These are phyloP conservation scores for Cladosporium velox DNA, from an alignment of 2,329 filamentous ascomycete species.

Conservation along the genomic window DNA sequence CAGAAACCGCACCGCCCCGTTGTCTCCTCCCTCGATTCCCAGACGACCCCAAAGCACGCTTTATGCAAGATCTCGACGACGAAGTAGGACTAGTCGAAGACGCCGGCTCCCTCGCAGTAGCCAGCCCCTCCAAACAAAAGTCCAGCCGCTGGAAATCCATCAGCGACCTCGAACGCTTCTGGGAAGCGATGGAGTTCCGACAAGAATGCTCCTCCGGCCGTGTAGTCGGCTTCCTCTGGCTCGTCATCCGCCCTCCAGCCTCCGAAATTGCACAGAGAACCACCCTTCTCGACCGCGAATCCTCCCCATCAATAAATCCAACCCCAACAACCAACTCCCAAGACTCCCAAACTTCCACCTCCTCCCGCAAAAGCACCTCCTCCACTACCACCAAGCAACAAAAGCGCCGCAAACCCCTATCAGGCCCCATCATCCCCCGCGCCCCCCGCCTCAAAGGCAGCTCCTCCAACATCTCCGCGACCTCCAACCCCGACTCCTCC, in stretches of 20 bases:
- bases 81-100: slow-evolving; percentile 51
- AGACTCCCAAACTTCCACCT: slow-evolving; percentile 7
- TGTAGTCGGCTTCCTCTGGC: slow-evolving; percentile 92
- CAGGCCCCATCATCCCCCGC: slow-evolving; percentile 64
- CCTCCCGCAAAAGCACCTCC: slow-evolving; percentile 4
- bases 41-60: slow-evolving; percentile 92
- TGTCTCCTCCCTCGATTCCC: slow-evolving; percentile 87
- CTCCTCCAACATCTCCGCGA: slow-evolving; percentile 30
- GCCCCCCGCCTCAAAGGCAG: slow-evolving; percentile 50
- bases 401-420: slow-evolving; percentile 47
- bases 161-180: slow-evolving; percentile 84
- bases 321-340: not conserved
- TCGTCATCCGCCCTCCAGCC: slow-evolving; percentile 68
- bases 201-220: slow-evolving; percentile 94
- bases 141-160: slow-evolving; percentile 80
- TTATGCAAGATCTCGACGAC: slow-evolving; percentile 84
- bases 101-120: slow-evolving; percentile 25
- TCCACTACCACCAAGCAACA: slow-evolving; percentile 8
- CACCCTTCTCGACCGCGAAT: not conserved
- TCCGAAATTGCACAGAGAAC: not conserved
- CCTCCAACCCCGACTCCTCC: slow-evolving; percentile 24
- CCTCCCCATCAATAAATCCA: not conserved
- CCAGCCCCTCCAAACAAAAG: slow-evolving; percentile 49
- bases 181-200: slow-evolving; percentile 96
- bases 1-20: slow-evolving; percentile 68